These are phyloP conservation scores for Austroboletus eburneus DNA, from an alignment of 768 basidiomycete genomes.

Conservation along the genomic window DNA sequence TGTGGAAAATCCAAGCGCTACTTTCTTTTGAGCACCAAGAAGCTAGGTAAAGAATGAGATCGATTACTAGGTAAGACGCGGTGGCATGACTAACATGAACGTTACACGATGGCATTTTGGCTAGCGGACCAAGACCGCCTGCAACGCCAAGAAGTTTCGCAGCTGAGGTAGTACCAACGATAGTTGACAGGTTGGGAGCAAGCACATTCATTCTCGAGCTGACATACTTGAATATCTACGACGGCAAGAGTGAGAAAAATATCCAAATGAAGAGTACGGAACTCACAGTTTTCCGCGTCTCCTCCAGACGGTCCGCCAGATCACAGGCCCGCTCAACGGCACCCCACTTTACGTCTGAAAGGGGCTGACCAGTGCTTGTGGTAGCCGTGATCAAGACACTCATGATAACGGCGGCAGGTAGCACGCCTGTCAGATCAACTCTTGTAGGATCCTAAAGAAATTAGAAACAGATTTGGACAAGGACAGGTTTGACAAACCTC, in stretches of 20 bases:
- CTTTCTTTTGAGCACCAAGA: conserved; percentile 90
- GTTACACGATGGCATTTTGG: conserved; percentile 94
- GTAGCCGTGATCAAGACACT: conserved; percentile 95
- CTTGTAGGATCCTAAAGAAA: conserved; percentile 73
- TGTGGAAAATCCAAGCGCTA: conserved; percentile 89
- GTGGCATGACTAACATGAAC: conserved; percentile 64
- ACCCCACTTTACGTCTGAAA: conserved; percentile 69
- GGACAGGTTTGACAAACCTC: conserved; percentile 44
- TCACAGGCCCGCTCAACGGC: conserved; percentile 85
- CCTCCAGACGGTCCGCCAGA: conserved; percentile 83
- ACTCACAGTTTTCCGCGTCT: conserved; percentile 78
- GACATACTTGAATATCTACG: conserved; percentile 96
- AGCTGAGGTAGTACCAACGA: conserved; percentile 97
- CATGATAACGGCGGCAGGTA: conserved; percentile 90
- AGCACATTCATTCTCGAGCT: conserved; percentile 98
- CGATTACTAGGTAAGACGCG: neutral
- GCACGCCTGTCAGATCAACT: conserved; percentile 71
- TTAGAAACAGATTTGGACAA: neutral
- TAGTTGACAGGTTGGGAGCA: conserved; percentile 96
- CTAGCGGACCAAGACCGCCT: conserved; percentile 84
- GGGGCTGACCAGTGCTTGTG: conserved; percentile 74
- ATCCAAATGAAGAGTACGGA: neutral
- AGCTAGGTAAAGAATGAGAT: conserved; percentile 47
- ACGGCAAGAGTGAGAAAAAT: conserved; percentile 1
- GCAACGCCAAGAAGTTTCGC: conserved; percentile 97